Base-by-base conservation (phyloP, 495 filamentous ascomycete species). In the Aspergillus biplanus region DNA sequence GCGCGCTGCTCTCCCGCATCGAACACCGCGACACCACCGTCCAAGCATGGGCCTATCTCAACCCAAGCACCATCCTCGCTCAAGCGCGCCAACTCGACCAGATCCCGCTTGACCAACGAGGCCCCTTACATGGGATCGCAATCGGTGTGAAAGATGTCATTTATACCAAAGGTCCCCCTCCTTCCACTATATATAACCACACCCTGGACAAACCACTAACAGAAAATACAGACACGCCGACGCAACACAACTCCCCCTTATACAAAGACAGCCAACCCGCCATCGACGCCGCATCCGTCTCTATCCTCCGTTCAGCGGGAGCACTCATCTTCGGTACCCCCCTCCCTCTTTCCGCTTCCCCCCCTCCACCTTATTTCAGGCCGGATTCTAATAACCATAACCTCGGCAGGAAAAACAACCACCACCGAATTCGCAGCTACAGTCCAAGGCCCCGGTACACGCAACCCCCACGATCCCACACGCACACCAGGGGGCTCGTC, bases 111-210 rank as follows among this genome's bases (percentile, higher is more conserved):
- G 74, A 78, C 7, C 58, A 81, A 46, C 69, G 84, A 61, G 84
- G 85, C 0, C 82, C 79, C 4, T 62, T 88, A 0, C 83, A 86
- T 63, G 85, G 85, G 0, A 59, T 88, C 0, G 73, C 83, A 0
- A 65, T 88, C 48, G 85, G 75, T 4, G 71, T 88, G 5, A 87
- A 87, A 64, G 86, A 88, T 76, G 75, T 87, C 5, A 84, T 87
- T 31, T 71, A 81, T 39, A 88, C 86, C 0, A 86, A 61, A 13
- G 65, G 65, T 67, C 11, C 21, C 8, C 12, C 31, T 15, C n/a
- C 21, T 27, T 7, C 33, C n/a, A 21, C 12, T 11, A 44, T 48
- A n/a, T 12, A 44, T n/a, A 44, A n/a, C n/a, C 39, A 44, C 39
- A 4, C n/a, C 4, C 39, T 44, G n/a, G 5, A 9, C 6, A 46